Base-by-base conservation (phyloP, 2,329 filamentous ascomycete species). In the Scedosporium dehoogii region DNA sequence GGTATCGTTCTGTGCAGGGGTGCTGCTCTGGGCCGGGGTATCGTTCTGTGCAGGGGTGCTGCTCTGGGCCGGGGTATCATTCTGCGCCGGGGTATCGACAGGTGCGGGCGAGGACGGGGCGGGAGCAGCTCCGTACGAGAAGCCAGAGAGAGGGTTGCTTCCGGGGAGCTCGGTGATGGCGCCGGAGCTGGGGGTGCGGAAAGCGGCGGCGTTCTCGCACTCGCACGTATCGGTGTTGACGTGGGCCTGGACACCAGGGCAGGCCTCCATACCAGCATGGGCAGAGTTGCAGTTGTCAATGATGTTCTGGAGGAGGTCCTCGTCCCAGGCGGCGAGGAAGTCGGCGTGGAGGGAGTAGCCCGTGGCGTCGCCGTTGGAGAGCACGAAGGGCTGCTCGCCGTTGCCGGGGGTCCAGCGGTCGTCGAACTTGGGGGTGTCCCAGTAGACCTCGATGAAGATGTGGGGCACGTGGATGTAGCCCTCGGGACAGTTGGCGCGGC, bases 241-340 rank as follows among this genome's bases (percentile, higher is more conserved):
- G 51, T 81, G 81, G 61, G 79, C 77, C 62, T 77, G 77, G 63
- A 88, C 78, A 53, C 80, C 78, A 4, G 81, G 78, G 75, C 87
- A 91, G 66, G 81, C 77, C 65, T 87, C 81, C 76, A 90, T 85
- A 59, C 83, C 84, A 6, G 70, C 66, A 63, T 80, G 80, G 58
- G 84, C 81, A 56, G 81, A 82, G 68, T 85, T 77, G 76, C 89
- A 91, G 59, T 77, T 82, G 70, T 88, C 79, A 67, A 90, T 85
- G 66, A 89, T 87, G 64, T 81, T 77, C 73, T 88, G 85, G 59
- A 90, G 84, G 56, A 81, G 79, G 29, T 76, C 72, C 65, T 82
- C 78, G 67, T 91, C 84, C 89, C 89, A 92, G 16, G 83, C 88
- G 65, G 88, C 84, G 66, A 89, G 73, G 75, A 92, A 91, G 73